phyloP scores from a whole-genome alignment of 768 basidiomycete genomes.

The Daedalea quercina region DNA sequence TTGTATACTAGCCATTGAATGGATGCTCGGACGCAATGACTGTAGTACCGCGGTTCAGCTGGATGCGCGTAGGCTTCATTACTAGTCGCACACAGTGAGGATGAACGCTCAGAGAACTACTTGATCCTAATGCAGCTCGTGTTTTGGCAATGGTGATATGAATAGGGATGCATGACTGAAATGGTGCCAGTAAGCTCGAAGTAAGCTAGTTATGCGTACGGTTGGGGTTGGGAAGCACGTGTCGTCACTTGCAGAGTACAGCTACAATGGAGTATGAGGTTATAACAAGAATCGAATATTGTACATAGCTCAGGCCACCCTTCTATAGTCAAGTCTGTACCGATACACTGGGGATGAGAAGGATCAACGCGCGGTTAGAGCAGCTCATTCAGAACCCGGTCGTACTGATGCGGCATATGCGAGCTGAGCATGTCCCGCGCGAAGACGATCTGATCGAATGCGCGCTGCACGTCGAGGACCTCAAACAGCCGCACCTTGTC shows the following conservation, averaged over 20 bases:
- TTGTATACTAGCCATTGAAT: not conserved
- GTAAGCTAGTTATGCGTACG: too few species aligned
- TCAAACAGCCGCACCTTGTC: constrained; percentile 69
- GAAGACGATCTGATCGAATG: constrained; percentile 78
- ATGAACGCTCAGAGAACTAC: too few species aligned
- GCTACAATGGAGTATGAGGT: too few species aligned
- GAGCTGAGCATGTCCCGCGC: constrained; percentile 78
- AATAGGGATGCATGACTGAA: too few species aligned
- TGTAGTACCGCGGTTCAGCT: not conserved
- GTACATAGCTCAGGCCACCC: too few species aligned
- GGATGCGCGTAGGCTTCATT: not conserved
- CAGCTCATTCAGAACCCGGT: constrained; percentile 65
- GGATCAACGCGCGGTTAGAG: constrained; percentile 7
- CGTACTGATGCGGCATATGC: constrained; percentile 79
- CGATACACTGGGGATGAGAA: not conserved
- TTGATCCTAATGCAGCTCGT: too few species aligned
- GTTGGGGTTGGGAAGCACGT: too few species aligned
- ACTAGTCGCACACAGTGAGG: not conserved
- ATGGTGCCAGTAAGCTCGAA: too few species aligned
- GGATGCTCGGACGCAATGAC: not conserved
- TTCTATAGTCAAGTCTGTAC: not conserved
- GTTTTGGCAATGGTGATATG: too few species aligned
- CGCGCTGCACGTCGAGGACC: constrained; percentile 67
- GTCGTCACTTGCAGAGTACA: too few species aligned
- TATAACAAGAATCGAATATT: too few species aligned